Evolutionary conservation across 805 yeast genomes (phyloP).

Genomic region (Tetrapisispora taiwanensis): DNA sequence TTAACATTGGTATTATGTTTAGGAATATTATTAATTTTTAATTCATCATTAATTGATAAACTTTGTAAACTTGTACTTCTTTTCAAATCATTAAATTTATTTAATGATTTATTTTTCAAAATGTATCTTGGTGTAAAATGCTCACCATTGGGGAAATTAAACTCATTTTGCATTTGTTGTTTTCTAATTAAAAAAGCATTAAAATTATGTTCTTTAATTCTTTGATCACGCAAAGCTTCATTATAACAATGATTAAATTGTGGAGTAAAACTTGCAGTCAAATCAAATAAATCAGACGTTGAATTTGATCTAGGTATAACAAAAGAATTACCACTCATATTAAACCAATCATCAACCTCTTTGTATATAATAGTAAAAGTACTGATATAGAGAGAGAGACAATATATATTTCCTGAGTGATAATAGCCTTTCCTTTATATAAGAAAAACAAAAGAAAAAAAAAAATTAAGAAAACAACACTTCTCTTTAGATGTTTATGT

Average conservation of each 20-base stretch:
- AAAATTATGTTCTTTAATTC: background rate
- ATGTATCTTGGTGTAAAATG: constrained; percentile 22
- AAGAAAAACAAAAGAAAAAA: too few species aligned
- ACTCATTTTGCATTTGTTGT: constrained; percentile 21
- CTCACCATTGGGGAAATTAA: constrained; percentile 28
- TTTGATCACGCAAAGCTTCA: background rate
- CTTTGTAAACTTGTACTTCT: constrained; percentile 1
- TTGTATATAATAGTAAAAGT: too few species aligned
- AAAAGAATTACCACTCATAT: background rate
- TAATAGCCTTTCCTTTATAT: too few species aligned
- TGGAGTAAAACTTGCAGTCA: background rate
- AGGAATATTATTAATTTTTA: too few species aligned
- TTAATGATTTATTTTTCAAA: background rate
- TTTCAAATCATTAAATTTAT: background rate
- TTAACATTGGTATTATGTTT: background rate
- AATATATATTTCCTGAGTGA: too few species aligned
- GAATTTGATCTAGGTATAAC: constrained; percentile 2
- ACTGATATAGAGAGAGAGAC: too few species aligned
- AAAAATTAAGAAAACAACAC: too few species aligned
- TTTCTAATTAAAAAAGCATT: constrained; percentile 20
- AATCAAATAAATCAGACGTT: constrained; percentile 1
- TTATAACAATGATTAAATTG: background rate
- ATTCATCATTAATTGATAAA: background rate
- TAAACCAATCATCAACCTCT: too few species aligned
- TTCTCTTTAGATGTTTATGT: too few species aligned